Base-by-base conservation (phyloP, 2,329 filamentous ascomycete genomes). In the Talaromyces piceae region DNA sequence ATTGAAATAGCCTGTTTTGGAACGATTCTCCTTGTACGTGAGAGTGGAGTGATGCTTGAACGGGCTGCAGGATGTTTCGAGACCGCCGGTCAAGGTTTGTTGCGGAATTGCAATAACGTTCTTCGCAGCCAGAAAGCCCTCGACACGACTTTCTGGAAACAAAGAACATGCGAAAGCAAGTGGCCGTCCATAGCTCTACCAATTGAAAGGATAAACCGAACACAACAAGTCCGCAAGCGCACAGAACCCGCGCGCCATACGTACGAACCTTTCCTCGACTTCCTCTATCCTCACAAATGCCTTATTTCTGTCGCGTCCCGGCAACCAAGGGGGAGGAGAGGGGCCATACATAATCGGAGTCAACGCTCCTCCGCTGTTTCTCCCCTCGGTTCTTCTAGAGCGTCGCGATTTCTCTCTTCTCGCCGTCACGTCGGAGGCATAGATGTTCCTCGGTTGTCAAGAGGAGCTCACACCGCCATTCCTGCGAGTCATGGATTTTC, bases 1-100 rank as follows among this genome's bases (percentile, higher is more conserved):
- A 25, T n/a, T 12, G 22, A 4, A 23, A 43, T 25, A 43, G 18
- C 25, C 25, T 43, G n/a, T 12, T 16, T n/a, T n/a, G 39, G 2
- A 43, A 43, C 16, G 5, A 13, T 8, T 25, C 2, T 43, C 25
- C 45, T 41, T 16, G 37, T 33, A 28, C 33, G 37, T 45, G 12
- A 13, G 39, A 50, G 22, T 37, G 57, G 65, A 69, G 73, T 69
- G 64, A 77, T 77, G 74, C 73, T 77, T 62, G 74, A 77, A 72
- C 73, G 74, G 63, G 70, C 73, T 59, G 67, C 70, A 54, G 67
- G 72, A 67, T 74, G 70, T 62, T 66, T 76, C 63, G 73, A 77
- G 64, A 72, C 66, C 67, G 73, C 72, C 61, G 71, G 73, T 60
- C 67, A 72, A 64, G 68, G 69, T 66, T 62, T 75, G 55, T 62